Evolutionary conservation across 257 asterid genomes (phyloP), one percentile per base, ranked within the genome.

Genomic region (Anisodus acutangulus): DNA sequence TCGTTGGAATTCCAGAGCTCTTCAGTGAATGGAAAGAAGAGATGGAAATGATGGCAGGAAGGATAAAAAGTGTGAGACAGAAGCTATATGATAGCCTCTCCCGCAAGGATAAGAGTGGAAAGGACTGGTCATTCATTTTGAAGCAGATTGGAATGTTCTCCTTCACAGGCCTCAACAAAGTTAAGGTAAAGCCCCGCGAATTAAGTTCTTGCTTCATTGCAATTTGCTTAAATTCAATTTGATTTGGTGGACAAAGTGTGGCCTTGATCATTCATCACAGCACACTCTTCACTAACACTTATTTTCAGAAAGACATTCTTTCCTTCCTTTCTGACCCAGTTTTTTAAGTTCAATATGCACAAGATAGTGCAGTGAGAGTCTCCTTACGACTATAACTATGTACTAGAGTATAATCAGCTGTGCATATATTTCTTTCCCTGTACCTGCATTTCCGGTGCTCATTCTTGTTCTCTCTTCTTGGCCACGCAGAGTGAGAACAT

Each of bases 131-230:
- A 53, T 96, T 90, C 87, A 88, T 96, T 84, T 93, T 96, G 83
- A 87, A 88, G 85, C 99, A 96, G 89, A 94, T 96, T 54, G 99
- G 98, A 87, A 96, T 96, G 99, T 96, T 96, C 90, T 96, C 99
- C 37, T 96, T 93, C 80, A 96, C 98, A 11, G 99, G 98, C 87
- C 90, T 96, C 82, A 94, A 87, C 92, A 92, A 90, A 89, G 86
- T 93, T 87, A 98, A 96, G 98, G 99, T 96, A 84, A 84, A 15
- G n/a, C 51, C 86, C 41, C 49, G 9, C 63, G 64, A 57, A 3
- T 35, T 39, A 41, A 26, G 9, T 41, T 84, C 54, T 80, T 19
- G 13, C 64, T 3, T 5, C 43, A 82, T 55, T 19, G 54, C 81
- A 22, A 9, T 76, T 26, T 51, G 62, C 4, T 8, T 51, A 76